These are phyloP conservation scores for Cutaneotrichosporon cyanovorans DNA, from an alignment of 1,284 basidiomycete species.

Conservation along the genomic window DNA sequence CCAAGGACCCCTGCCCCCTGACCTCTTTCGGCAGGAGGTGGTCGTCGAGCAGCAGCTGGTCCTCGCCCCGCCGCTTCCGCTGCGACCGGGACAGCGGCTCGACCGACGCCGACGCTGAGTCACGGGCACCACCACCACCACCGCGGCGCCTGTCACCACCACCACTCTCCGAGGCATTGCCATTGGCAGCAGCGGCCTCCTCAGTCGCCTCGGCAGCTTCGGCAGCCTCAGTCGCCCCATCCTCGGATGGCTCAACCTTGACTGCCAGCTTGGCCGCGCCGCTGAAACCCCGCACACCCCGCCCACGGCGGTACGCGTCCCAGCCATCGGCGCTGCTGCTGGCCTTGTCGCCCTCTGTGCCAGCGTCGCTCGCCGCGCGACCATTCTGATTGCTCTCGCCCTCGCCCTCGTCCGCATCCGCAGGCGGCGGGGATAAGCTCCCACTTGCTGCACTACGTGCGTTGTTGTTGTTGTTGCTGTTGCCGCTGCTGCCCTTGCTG, in stretches of 20 bases:
- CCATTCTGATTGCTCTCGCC: slow-evolving; percentile 1
- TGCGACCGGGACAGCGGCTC: slow-evolving; percentile 5
- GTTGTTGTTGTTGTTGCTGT: too few species aligned
- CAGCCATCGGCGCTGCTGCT: slow-evolving; percentile 19
- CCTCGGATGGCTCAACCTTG: slow-evolving; percentile 22
- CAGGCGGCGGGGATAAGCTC: slow-evolving; percentile 34
- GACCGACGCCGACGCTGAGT: slow-evolving; percentile 2
- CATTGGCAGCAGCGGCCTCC: background rate
- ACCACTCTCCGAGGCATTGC: slow-evolving; percentile 2
- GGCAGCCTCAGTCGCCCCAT: slow-evolving; percentile 13
- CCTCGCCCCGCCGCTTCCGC: slow-evolving; percentile 36
- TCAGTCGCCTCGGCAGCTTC: slow-evolving; percentile 4
- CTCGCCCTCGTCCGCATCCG: slow-evolving; percentile 24
- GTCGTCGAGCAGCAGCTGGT: slow-evolving; percentile 35
- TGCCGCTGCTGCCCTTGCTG: slow-evolving; percentile 14
- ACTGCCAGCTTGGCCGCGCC: slow-evolving; percentile 12
- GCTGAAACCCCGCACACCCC: slow-evolving; percentile 24
- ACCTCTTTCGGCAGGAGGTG: slow-evolving; percentile 37
- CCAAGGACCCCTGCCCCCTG: slow-evolving; percentile 14
- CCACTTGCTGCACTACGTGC: slow-evolving; percentile 12
- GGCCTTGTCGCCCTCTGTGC: background rate
- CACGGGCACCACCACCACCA: background rate
- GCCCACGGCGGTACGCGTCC: slow-evolving; percentile 27
- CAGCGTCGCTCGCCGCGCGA: background rate
- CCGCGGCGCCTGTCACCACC: background rate